phyloP scores from a whole-genome alignment of 306 rosid genomes.

The Quercus cerris region DNA sequence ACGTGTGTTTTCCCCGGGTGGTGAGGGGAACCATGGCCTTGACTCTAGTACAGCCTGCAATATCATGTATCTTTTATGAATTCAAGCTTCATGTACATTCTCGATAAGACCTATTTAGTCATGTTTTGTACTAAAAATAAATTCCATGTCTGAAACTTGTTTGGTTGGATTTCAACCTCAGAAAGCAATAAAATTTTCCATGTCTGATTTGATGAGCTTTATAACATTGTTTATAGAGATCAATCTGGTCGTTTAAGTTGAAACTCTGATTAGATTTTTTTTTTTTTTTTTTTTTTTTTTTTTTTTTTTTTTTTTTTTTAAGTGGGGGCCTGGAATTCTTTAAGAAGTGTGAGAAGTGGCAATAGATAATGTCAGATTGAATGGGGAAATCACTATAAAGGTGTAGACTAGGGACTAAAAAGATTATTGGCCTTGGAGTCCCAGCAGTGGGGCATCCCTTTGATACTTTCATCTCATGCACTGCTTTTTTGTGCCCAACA shows the following conservation, averaged over 20 bases:
- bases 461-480: not conserved
- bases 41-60: slow-evolving; percentile 4
- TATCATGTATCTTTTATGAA: not conserved
- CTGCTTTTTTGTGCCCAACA: not conserved
- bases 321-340: slow-evolving; percentile 20
- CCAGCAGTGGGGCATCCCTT: slow-evolving; percentile 18
- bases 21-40: not conserved
- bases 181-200: not conserved
- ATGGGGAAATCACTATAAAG: slow-evolving; percentile 18
- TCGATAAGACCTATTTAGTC: not conserved
- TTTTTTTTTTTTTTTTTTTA: no score
- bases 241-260: not conserved
- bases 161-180: not conserved
- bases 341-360: slow-evolving; percentile 16
- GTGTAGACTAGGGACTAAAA: not conserved
- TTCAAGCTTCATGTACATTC: not conserved
- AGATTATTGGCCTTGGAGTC: slow-evolving; percentile 13
- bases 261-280: no score
- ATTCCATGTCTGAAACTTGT: not conserved
- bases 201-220: not conserved
- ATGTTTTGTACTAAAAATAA: not conserved
- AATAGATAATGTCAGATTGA: slow-evolving; percentile 24
- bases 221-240: not conserved
- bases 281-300: no score
- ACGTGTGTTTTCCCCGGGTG: no score